phyloP scores from a whole-genome alignment of 306 rosid genomes.

The Comarum palustre region DNA sequence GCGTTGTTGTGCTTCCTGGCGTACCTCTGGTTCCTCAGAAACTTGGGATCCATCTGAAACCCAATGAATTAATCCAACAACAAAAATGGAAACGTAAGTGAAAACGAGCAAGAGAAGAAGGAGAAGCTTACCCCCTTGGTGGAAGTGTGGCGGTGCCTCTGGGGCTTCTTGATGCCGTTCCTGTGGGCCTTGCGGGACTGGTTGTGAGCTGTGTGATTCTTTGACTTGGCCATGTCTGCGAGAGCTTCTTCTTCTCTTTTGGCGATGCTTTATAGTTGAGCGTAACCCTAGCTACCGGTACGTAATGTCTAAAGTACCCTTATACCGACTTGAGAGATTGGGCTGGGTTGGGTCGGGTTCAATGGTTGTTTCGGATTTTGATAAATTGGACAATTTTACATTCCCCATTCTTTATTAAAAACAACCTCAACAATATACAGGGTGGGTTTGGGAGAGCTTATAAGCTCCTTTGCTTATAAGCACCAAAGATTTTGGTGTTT shows the following conservation, averaged over 20 bases:
- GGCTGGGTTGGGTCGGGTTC: neutral
- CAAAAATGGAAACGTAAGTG: neutral
- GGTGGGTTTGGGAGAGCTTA: too few species aligned
- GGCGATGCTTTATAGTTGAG: slow-evolving; percentile 14
- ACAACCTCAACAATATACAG: too few species aligned
- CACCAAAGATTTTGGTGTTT: too few species aligned
- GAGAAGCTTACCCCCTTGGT: slow-evolving; percentile 75
- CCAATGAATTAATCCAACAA: neutral
- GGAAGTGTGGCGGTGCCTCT: slow-evolving; percentile 90
- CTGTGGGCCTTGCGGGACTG: slow-evolving; percentile 97
- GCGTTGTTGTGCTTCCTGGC: slow-evolving; percentile 96
- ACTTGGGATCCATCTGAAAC: slow-evolving; percentile 92
- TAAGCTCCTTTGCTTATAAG: too few species aligned
- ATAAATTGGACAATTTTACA: too few species aligned
- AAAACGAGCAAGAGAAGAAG: neutral
- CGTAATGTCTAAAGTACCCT: slow-evolving; percentile 33
- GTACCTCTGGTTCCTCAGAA: slow-evolving; percentile 98
- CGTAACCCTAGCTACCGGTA: slow-evolving; percentile 35
- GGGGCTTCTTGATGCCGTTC: slow-evolving; percentile 95
- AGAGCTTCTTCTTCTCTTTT: too few species aligned
- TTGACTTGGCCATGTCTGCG: slow-evolving; percentile 97
- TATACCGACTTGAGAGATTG: neutral
- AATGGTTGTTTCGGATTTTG: neutral
- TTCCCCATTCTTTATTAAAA: too few species aligned
- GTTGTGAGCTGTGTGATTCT: slow-evolving; percentile 99